Base-by-base conservation (phyloP, 176 grass and related monocot species). In the sorghum (Sorghum bicolor) region DNA sequence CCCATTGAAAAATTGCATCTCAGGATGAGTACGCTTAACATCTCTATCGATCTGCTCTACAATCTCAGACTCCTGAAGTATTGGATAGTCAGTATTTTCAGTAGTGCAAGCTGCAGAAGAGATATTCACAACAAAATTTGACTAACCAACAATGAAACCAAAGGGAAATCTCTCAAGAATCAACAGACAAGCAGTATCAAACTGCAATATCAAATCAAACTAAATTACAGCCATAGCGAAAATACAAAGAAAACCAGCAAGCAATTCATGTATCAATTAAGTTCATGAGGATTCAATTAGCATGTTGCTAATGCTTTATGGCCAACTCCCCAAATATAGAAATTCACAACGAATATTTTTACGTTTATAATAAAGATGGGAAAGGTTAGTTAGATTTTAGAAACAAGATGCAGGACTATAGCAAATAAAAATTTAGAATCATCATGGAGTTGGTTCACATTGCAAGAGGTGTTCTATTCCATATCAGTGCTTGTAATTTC, bases 11-110 rank as follows among this genome's bases (percentile, higher is more conserved):
- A 98, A 98, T 60, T 88, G 81, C 87, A 98, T 95, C 79, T 98
- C 96, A 60, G 96, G 96, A 92, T 98, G 96, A 50, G 96, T 98
- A 37, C 93, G 93, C 64, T 93, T 98, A 82, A 95, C 96, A 87
- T 98, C 96, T 88, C 93, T 90, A 88, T 98, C 96, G 66, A 98
- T 98, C 84, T 98, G 96, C 61, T 98, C 96, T 53, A 98, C 16
- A 68, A 79, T 95, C 81, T 98, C 96, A 72, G 91, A 86, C 68
- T 98, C 96, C 96, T 98, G 78, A 86, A 58, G 57, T 61, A 70
- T 74, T 47, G 11, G 72, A 76, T 14, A 67, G 48, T 57, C 20
- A 82, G 30, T 75, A n/a, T 36, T 70, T 67, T 86, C n/a, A 60
- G 57, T 80, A 76, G 68, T 73, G 67, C 20, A 88, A 80, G 63